Base-by-base conservation (phyloP, 2,329 filamentous ascomycete species). In the Epichloe scottii region DNA sequence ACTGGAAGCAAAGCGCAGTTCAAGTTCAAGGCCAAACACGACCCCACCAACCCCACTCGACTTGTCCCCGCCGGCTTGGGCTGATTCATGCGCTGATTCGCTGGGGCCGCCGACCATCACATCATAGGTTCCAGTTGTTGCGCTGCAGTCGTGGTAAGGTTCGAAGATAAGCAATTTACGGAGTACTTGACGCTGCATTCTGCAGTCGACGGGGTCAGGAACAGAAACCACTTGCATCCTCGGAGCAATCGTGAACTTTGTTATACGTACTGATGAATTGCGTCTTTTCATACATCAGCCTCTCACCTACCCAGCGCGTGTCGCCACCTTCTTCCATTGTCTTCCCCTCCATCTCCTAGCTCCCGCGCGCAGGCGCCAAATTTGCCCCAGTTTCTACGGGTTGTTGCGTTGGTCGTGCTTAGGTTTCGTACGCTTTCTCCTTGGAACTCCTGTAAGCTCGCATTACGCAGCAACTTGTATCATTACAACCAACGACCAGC, bases 321-420 rank as follows among this genome's bases (percentile, higher is more conserved):
- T 26, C 26, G 26, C 48, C 48, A 39, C 35, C 43, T 15, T n/a
- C 44, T 38, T 41, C 26, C n/a, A 40, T 40, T 41, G 17, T 48
- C 50, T 17, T 49, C 46, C 41, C 37, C 33, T 47, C 47, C 41
- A 46, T 45, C 35, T 39, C 49, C 26, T 21, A 46, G 44, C 38
- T 41, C 42, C 51, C 46, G 46, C 48, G 46, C 48, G 51, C 46
- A 17, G 35, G 35, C 48, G 51, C 51, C 51, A 53, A 48, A 34
- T 30, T 30, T 35, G 40, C 37, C 46, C 41, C 38, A 34, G 23
- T 41, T 30, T 21, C 42, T 43, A 11, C 26, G 12, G 10, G 6
- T 37, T n/a, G 40, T 30, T 14, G 30, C 34, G 48, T 42, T 19
- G 15, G 33, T 37, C 44, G 14, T 46, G 12, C 39, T 23, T 37